Evolutionary conservation across 176 grass and related monocot genomes (phyloP).

Genomic region (Dactylis glomerata): DNA sequence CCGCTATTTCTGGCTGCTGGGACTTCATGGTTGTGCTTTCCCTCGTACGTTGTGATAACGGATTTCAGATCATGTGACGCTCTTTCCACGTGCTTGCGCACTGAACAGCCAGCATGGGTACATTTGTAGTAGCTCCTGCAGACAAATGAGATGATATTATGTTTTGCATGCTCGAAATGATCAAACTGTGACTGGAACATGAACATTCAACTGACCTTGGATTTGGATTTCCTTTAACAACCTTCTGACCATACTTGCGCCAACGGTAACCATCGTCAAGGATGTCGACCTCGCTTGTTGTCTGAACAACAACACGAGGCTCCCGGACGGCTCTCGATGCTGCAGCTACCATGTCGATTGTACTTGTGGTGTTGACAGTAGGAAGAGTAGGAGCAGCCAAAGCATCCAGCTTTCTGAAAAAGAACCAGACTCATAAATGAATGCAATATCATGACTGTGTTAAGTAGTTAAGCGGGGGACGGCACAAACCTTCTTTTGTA

Average conservation of each 20-base stretch:
- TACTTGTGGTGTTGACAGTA: slow-evolving; percentile 28
- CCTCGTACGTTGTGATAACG: slow-evolving; percentile 91
- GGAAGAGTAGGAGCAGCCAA: slow-evolving; percentile 30
- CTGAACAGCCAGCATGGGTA: slow-evolving; percentile 72
- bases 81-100: slow-evolving; percentile 95
- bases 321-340: slow-evolving; percentile 81
- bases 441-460: background rate
- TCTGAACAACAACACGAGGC: slow-evolving; percentile 94
- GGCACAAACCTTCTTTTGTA: slow-evolving; percentile 85
- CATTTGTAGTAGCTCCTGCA: slow-evolving; percentile 99
- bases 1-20: slow-evolving; percentile 84
- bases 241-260: slow-evolving; percentile 99
- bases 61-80: slow-evolving; percentile 99
- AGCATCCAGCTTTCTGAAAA: slow-evolving; percentile 83
- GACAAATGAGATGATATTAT: slow-evolving; percentile 10
- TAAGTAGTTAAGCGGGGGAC: background rate
- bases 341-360: slow-evolving; percentile 70
- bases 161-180: background rate
- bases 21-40: slow-evolving; percentile 97
- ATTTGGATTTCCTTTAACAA: slow-evolving; percentile 99
- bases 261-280: slow-evolving; percentile 97
- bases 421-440: slow-evolving; percentile 10
- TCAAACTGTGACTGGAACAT: background rate
- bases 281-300: slow-evolving; percentile 97
- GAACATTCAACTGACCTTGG: slow-evolving; percentile 54